Base-by-base conservation (phyloP, 345 rosid genomes). In the Citrus sinensis region DNA sequence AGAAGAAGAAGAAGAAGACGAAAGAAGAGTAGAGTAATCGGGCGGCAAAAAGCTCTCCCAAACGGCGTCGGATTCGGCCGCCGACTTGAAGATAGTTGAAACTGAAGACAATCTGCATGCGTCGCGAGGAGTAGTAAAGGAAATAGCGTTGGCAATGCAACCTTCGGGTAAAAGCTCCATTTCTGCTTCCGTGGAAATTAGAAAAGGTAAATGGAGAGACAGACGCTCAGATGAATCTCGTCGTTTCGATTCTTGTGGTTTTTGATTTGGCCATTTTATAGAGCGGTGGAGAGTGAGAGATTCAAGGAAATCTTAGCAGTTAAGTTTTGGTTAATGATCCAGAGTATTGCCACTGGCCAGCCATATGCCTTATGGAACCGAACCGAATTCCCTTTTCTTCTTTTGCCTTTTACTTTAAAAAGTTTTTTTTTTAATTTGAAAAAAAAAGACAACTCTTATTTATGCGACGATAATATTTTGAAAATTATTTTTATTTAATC, bases 31-130 rank as follows among this genome's bases (percentile, higher is more conserved):
- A 1, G 55, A 40, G 60, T 82, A 82, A 9, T 88, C 89, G 17
- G 84, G 30, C 0, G 92, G 94, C 39, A 93, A 82, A 80, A 93
- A 93, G 37, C 54, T 61, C 5, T 81, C 86, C 98, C 97, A 90
- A 6, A 93, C 90, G n/a, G 82, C 76, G 76, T 92, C 91, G 27
- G 94, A 90, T 1, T 82, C 79, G 0, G 90, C 86, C 2, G 89
- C 92, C 1, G 83, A 87, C 71, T 79, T 85, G 40, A 89, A 87
- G 0, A 67, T 5, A 11, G 80, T 81, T 9, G 91, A 89, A 35
- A 93, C 94, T 49, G 75, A 54, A 1, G 92, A 81, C 39, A 85
- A 64, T 16, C 82, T 80, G 63, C 92, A 86, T 13, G 89, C 87
- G 2, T 92, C 93, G 16, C 74, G 76, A 22, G 93, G 94, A 11